A percentile compares a stretch with the other conserved stretches of the same genome.
phyloP scores from a whole-genome alignment of 208 protist genomes.

The Acanthamoeba healyi region DNA sequence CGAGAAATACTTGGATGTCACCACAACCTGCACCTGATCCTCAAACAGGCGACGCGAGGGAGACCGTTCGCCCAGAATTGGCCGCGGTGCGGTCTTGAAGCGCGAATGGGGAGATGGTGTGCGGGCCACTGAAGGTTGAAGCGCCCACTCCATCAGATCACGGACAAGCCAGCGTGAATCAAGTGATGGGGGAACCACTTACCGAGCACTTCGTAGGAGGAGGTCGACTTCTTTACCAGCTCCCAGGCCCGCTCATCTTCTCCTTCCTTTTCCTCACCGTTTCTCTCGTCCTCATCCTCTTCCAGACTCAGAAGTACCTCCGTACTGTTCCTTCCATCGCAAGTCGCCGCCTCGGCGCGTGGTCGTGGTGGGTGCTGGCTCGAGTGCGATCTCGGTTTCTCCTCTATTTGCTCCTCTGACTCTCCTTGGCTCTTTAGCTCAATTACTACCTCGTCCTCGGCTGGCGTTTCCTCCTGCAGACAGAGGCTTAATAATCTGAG shows the following conservation, averaged over 20 bases:
- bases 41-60: background rate
- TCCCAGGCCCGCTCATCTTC: background rate
- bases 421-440: background rate
- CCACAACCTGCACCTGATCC: background rate
- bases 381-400: background rate
- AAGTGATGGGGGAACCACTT: too few relatives aligned
- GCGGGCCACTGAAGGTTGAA: background rate
- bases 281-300: background rate
- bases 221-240: background rate
- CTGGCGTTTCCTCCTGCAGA: background rate
- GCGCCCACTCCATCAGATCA: background rate
- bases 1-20: constrained; percentile 5
- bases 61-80: background rate
- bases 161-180: background rate
- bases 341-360: background rate
- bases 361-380: too few relatives aligned
- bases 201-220: constrained; percentile 45
- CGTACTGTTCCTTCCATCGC: background rate
- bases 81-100: background rate
- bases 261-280: background rate
- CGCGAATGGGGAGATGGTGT: constrained; percentile 21
- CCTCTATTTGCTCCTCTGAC: background rate
- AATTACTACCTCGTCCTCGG: background rate
- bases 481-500: background rate
- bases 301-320: background rate